Conservation (phyloP, 257 asterid genomes). For the Leptodermis oblonga region DNA sequence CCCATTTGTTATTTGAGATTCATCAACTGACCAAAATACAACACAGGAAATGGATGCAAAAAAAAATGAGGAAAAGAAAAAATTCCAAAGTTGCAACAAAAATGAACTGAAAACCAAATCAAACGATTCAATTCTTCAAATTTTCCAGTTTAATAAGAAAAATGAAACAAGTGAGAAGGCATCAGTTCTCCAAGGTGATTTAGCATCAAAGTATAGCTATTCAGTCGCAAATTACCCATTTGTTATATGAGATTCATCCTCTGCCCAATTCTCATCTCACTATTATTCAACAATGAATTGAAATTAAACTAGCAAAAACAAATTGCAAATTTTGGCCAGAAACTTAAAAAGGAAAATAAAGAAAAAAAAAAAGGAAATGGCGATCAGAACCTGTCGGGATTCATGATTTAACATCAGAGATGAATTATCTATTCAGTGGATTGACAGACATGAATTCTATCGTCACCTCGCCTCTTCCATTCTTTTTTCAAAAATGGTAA, state of each 20-base stretch:
- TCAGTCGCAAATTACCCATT: constrained; percentile 55
- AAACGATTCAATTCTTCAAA: background rate
- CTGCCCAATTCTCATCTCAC: constrained; percentile 13
- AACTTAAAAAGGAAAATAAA: background rate
- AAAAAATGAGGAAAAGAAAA: too few relatives aligned
- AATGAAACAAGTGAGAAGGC: constrained; percentile 13
- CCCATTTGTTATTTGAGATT: constrained; percentile 32
- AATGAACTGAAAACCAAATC: too few relatives aligned
- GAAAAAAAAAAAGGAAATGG: background rate
- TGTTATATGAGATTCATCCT: constrained; percentile 28
- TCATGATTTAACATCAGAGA: constrained; percentile 33
- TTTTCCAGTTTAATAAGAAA: too few relatives aligned
- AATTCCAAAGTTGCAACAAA: too few relatives aligned
- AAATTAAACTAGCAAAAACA: too few relatives aligned
- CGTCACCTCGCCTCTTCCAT: constrained; percentile 34
- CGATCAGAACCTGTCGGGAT: constrained; percentile 58
- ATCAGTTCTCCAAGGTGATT: constrained; percentile 53
- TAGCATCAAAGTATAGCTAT: constrained; percentile 29
- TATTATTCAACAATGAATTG: too few relatives aligned
- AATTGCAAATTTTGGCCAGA: too few relatives aligned
- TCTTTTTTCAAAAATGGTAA: background rate
- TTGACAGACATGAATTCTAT: constrained; percentile 45
- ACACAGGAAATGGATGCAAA: too few relatives aligned
- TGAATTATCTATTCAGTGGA: constrained; percentile 28
- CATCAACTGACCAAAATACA: constrained; percentile 37